These are phyloP conservation scores for Stentor coeruleus DNA, from an alignment of 73 alveolate species.

Conservation along the genomic window DNA sequence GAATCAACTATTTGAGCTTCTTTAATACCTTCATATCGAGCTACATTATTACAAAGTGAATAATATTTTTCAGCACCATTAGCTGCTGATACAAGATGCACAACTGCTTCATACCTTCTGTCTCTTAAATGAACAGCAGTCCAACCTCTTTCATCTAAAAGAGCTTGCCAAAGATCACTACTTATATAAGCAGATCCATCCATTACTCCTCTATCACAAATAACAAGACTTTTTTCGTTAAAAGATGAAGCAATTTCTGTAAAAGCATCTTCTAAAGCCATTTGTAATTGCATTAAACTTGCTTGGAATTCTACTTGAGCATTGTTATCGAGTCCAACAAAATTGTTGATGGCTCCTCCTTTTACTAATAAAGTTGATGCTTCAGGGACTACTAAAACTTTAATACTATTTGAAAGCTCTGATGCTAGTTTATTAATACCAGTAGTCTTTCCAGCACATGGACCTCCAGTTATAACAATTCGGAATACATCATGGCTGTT, in stretches of 20 bases:
- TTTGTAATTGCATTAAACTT: conserved; percentile 48
- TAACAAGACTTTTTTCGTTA: conserved; percentile 33
- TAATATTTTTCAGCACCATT: conserved; percentile 63
- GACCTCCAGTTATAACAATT: conserved; percentile 79
- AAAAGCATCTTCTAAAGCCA: conserved; percentile 57
- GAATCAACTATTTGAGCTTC: conserved; percentile 53
- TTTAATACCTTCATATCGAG: conserved; percentile 65
- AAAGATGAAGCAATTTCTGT: conserved; percentile 42
- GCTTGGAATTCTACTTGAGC: conserved; percentile 48
- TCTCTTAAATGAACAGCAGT: conserved; percentile 57
- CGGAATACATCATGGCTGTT: conserved; percentile 36
- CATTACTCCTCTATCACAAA: conserved; percentile 63
- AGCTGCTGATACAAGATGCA: conserved; percentile 81
- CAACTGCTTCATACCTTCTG: conserved; percentile 59
- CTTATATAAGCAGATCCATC: conserved; percentile 66
- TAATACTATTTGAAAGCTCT: conserved; percentile 53
- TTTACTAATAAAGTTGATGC: conserved; percentile 66
- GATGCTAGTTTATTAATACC: conserved; percentile 47
- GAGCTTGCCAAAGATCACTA: conserved; percentile 44
- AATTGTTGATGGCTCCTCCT: conserved; percentile 72
- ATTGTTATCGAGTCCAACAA: conserved; percentile 39
- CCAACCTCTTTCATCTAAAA: conserved; percentile 56
- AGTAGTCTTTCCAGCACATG: conserved; percentile 81
- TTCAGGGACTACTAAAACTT: conserved; percentile 67
- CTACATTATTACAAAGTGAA: conserved; percentile 46